Base-by-base conservation (phyloP, 495 filamentous ascomycete genomes). In the Neurospora sp. region DNA sequence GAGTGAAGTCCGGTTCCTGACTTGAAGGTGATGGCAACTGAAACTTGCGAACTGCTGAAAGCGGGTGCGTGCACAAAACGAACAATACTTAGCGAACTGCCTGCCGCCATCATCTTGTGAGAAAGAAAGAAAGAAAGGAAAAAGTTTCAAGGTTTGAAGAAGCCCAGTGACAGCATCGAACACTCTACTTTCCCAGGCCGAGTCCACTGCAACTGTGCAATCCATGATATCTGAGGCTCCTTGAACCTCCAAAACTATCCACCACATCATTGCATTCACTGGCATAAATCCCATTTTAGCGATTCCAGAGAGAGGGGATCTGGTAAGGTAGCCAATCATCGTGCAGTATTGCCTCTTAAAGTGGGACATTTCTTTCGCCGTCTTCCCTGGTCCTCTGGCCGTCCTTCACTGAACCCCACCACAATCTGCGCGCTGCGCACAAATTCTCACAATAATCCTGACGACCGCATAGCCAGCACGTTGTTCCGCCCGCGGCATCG, bases 371-470 rank as follows among this genome's bases (percentile, higher is more conserved):
- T 79, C 79, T 74, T 77, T 73, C 72, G 12, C 14, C 6, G 53
- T 61, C 53, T 35, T 61, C 53, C 53, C 53, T 61, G 53, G 53
- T 48, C 40, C 42, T 69, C 73, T 74, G 71, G 74, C 76, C 74
- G 38, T 31, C 70, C 71, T 27, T 27, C 68, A 71, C 69, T 71
- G 74, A 79, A 80, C 79, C 79, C 79, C 79, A 80, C 79, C 79
- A 79, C 71, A 41, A 72, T 74, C 75, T 74, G 75, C 77, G 73
- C 53, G 53, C 74, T 70, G 69, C 75, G 77, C 79, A 79, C 79
- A 80, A 79, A 80, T 79, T 79, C 77, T 79, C 73, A 70, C 74
- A 79, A 77, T 77, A 76, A 76, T 76, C 78, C 70, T 69, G 73
- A 74, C 73, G 69, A 74, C 76, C 53, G 53, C 53, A 61, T 61